Conservation (phyloP, 2,329 filamentous ascomycete species). For the Capronia coronata region DNA sequence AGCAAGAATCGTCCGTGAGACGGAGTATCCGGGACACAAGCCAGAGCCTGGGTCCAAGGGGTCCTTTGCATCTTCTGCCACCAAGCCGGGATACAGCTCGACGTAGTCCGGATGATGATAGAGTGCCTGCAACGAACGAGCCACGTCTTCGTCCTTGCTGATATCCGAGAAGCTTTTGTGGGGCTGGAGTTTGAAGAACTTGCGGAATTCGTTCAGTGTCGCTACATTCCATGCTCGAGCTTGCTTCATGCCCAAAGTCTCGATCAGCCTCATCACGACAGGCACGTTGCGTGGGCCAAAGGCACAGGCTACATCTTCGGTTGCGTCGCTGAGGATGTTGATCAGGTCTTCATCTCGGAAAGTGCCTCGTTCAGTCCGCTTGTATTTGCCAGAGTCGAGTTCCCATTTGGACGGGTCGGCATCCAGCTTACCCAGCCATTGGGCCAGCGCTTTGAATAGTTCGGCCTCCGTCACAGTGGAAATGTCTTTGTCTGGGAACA, state of each 20-base stretch:
- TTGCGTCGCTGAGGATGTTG: conserved; percentile 58
- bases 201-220: conserved; percentile 51
- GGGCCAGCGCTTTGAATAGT: conserved; percentile 56
- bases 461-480: conserved; percentile 53
- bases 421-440: conserved; percentile 56
- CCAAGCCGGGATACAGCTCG: conserved; percentile 63
- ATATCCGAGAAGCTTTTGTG: conserved; percentile 55
- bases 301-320: conserved; percentile 62
- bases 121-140: conserved; percentile 50
- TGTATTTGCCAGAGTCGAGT: conserved; percentile 61
- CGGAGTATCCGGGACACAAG: conserved; percentile 37
- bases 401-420: conserved; percentile 62
- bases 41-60: conserved; percentile 35
- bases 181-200: conserved; percentile 55
- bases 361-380: conserved; percentile 52
- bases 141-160: conserved; percentile 52
- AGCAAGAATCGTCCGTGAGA: conserved; percentile 40
- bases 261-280: conserved; percentile 63
- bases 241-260: conserved; percentile 72
- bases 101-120: conserved; percentile 61
- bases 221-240: conserved; percentile 59
- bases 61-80: conserved; percentile 41
- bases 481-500: conserved; percentile 52
- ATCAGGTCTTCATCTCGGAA: conserved; percentile 72
- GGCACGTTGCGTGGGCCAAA: conserved; percentile 70